Evolutionary conservation across 495 filamentous ascomycete genomes (phyloP).

Genomic region (Sordaria brevicollis): DNA sequence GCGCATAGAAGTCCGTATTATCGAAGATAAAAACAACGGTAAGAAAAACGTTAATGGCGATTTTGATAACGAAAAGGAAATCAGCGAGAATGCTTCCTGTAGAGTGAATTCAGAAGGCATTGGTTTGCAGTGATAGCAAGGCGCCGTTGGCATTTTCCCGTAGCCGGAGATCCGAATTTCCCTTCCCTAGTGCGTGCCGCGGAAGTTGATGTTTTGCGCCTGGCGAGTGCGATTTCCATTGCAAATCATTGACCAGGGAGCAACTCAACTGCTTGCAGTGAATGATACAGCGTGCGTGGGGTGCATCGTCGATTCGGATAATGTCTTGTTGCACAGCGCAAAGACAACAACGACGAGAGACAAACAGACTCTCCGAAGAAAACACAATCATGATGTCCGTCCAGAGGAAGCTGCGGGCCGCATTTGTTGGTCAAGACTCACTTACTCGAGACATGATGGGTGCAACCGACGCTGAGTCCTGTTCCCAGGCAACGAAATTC

Average conservation of each 20-base stretch:
- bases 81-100: not conserved
- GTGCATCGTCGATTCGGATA: not conserved
- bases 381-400: not conserved
- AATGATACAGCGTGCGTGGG: not conserved
- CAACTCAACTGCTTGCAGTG: not conserved
- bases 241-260: not conserved
- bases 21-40: not conserved
- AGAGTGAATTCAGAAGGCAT: not conserved
- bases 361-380: not conserved
- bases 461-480: not conserved
- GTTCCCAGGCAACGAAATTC: not conserved
- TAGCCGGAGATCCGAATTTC: not conserved
- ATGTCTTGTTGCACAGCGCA: not conserved
- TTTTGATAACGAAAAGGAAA: not conserved
- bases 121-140: not conserved
- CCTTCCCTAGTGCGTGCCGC: not conserved
- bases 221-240: not conserved
- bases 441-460: not conserved
- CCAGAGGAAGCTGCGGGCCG: not conserved
- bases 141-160: not conserved
- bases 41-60: not conserved
- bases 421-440: not conserved
- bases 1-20: not conserved
- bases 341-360: not conserved
- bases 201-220: not conserved